phyloP scores from a whole-genome alignment of 257 asterid genomes.

The Verbascum thapsus region DNA sequence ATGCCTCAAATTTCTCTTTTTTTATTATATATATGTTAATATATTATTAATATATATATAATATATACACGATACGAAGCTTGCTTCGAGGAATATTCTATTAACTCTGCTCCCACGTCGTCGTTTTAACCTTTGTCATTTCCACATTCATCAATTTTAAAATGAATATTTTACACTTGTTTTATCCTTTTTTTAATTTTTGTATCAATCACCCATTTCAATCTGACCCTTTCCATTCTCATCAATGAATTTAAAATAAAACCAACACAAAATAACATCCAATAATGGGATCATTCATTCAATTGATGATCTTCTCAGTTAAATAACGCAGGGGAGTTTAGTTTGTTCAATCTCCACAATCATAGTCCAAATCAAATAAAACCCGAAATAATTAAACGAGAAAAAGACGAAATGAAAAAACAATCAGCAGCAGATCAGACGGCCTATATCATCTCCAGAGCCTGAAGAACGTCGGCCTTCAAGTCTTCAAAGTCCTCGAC shows the following conservation, averaged over 20 bases:
- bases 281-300: conserved; percentile 20
- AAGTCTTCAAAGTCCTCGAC: conserved; percentile 80
- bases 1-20: not conserved
- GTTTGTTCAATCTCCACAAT: conserved; percentile 24
- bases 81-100: conserved; percentile 14
- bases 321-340: conserved; percentile 14
- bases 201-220: not conserved
- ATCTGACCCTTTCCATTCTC: not conserved
- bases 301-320: conserved; percentile 22
- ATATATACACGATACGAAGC: too few species aligned
- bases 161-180: too few species aligned
- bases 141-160: too few species aligned
- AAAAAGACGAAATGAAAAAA: not conserved
- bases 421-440: conserved; percentile 28
- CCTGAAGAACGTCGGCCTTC: conserved; percentile 84
- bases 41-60: too few species aligned
- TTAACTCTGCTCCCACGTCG: conserved; percentile 18
- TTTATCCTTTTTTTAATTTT: too few species aligned
- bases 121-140: not conserved
- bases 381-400: not conserved
- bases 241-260: conserved; percentile 6
- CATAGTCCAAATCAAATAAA: not conserved
- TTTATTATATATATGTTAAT: too few species aligned
- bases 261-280: not conserved
- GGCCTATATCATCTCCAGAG: conserved; percentile 66